Base-by-base conservation (phyloP, 108 stramenopile genomes). In the Cyclotella baltica region DNA sequence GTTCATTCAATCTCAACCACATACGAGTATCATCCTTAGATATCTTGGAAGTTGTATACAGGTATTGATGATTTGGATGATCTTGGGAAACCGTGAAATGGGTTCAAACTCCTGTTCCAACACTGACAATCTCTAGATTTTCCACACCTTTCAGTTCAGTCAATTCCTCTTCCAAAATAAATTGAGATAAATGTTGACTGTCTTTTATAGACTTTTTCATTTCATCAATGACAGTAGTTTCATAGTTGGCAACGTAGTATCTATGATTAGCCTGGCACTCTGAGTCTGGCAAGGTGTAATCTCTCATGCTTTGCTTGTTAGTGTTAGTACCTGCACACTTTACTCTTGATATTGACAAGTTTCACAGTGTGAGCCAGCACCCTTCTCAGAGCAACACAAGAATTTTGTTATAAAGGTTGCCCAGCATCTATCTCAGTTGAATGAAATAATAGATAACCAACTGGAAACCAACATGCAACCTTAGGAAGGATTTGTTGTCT, bases 281-380 rank as follows among this genome's bases (percentile, higher is more conserved):
- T n/a, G n/a, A n/a, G n/a, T n/a, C n/a, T 15, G 66, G 16, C 3
- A 67, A 47, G 2, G 66, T 50, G 47, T 47, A 67, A 48, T 50
- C 8, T 11, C n/a, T 48, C 66, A 67, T 67, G 5, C 8, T 47
- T 27, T 23, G 2, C 30, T 67, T 67, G 20, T 50, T 10, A 2
- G 2, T 9, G 4, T 47, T 47, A 19, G 8, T 30, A 30, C 66
- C n/a, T n/a, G n/a, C n/a, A n/a, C n/a, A n/a, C n/a, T n/a, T 31
- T 64, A 29, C 4, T 38, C 13, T 22, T 20, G 35, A 5, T 10
- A 38, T 20, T 20, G 8, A 5, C 19, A 67, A 3, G 23, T 20
- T 50, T 67, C 66, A 50, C 66, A 67, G 13, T 47, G 66, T 29
- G 66, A 67, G 5, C 10, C 28, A 15, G 66, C 66, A 19, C 66